Conservation (phyloP, 441 rosid genomes). For the Populus trichocarpa region DNA sequence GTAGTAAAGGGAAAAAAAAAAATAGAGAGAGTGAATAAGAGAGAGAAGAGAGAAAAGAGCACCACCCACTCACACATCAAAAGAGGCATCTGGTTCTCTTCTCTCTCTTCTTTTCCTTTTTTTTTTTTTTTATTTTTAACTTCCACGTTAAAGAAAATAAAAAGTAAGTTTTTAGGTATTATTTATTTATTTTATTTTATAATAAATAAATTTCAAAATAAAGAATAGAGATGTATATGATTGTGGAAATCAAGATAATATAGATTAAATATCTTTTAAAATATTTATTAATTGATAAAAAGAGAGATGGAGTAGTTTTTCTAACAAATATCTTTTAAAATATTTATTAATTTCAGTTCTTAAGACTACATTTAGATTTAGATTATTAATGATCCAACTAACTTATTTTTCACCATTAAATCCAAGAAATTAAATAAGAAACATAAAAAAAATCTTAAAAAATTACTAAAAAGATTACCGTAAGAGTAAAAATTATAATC, state of each 20-base stretch:
- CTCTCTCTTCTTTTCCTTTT: not conserved
- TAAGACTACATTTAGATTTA: not conserved
- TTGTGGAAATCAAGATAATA: too few relatives aligned
- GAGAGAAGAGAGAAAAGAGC: constrained; percentile 31
- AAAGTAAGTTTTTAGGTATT: not conserved
- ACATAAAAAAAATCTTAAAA: too few relatives aligned
- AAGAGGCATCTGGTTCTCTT: constrained; percentile 73
- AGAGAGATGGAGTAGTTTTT: too few relatives aligned
- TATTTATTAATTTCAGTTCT: too few relatives aligned
- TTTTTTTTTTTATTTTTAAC: too few relatives aligned
- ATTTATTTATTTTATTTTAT: too few relatives aligned
- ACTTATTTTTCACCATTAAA: not conserved
- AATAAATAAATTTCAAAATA: too few relatives aligned
- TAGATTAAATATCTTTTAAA: not conserved
- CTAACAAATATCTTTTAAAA: not conserved
- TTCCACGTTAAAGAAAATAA: too few relatives aligned
- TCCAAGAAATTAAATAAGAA: not conserved
- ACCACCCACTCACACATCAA: constrained; percentile 82
- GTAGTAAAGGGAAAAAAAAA: constrained; percentile 23
- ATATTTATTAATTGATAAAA: too few relatives aligned
- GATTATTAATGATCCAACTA: not conserved
- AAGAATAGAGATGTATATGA: too few relatives aligned
- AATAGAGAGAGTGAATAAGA: constrained; percentile 16
- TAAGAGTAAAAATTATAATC: too few relatives aligned
- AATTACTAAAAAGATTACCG: too few relatives aligned